These are phyloP conservation scores for Anacardium occidentale DNA, from an alignment of 345 rosid genomes.

Conservation along the genomic window DNA sequence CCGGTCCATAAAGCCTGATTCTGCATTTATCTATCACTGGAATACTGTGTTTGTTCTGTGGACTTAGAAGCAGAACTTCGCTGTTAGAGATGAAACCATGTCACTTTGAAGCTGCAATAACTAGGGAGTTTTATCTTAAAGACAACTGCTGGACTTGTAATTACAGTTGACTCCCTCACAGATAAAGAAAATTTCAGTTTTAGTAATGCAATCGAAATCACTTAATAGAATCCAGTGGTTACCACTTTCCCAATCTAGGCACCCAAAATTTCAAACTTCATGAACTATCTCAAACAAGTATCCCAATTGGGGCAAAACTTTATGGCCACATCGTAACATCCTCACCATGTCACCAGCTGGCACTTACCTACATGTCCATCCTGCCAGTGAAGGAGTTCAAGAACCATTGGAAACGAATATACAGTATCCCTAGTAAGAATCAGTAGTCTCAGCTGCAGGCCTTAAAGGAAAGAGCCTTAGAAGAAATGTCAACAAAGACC, in stretches of 20 bases:
- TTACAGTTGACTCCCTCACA: neutral
- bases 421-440: constrained; percentile 18
- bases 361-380: neutral
- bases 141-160: no score
- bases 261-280: neutral
- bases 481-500: constrained; percentile 78
- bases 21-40: neutral
- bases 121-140: no score
- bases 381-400: neutral
- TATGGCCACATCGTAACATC: neutral
- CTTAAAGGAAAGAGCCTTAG: constrained; percentile 82
- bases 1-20: neutral
- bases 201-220: neutral
- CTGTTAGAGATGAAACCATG: neutral
- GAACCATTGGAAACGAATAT: neutral
- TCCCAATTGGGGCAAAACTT: neutral
- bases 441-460: constrained; percentile 72
- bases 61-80: neutral
- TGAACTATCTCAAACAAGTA: neutral
- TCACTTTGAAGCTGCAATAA: neutral
- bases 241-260: no score
- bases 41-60: neutral
- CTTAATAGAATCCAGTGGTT: neutral
- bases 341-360: neutral
- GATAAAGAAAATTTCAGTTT: no score